Base-by-base conservation (phyloP, 1,284 basidiomycete genomes). In the Marasmius fiardii region DNA sequence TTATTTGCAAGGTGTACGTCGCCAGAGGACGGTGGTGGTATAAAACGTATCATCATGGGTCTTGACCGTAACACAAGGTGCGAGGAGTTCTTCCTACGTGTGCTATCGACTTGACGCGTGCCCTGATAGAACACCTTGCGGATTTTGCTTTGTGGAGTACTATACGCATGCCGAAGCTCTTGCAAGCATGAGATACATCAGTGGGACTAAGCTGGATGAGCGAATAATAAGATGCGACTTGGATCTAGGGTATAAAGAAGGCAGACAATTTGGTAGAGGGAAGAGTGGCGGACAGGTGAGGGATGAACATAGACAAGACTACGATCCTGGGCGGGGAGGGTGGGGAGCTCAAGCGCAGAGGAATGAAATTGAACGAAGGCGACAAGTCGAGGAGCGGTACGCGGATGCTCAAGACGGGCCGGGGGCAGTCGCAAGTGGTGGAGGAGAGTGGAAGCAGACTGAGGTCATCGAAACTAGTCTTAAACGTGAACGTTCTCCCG, bases 21-120 rank as follows among this genome's bases (percentile, higher is more conserved):
- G 61, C 85, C 92, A 1, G 91, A 93, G 63, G 89, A 94, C 60
- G 95, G 95, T 43, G 95, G 95, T 35, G 95, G 95, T 31, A 95
- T 99, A 63, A 98, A 98, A 71, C 87, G 96, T 61, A 97, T 99
- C 63, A 99, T 99, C 66, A 99, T 99, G 97, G 97, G 97, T 24
- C 80, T 99, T 37, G 97, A 99, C 76, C 81, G 97, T 56, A 94
- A 98, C 69, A 92, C 90, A 49, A 90, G 95, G 92, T 90, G 54
- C 47, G 80, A 28, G n/a, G 14, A 18, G 14, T 12, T 4, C 8
- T n/a, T 8, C 26, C 31, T n/a, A 31, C 4, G 14, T 49, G n/a
- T 11, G 23, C 24, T 16, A 31, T 33, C 33, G 2, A 18, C n/a
- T 26, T n/a, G 16, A 31, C 14, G 21, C 5, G 24, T 31, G 16